These are phyloP conservation scores for Mycena metata DNA, from an alignment of 768 basidiomycete species.

Conservation along the genomic window DNA sequence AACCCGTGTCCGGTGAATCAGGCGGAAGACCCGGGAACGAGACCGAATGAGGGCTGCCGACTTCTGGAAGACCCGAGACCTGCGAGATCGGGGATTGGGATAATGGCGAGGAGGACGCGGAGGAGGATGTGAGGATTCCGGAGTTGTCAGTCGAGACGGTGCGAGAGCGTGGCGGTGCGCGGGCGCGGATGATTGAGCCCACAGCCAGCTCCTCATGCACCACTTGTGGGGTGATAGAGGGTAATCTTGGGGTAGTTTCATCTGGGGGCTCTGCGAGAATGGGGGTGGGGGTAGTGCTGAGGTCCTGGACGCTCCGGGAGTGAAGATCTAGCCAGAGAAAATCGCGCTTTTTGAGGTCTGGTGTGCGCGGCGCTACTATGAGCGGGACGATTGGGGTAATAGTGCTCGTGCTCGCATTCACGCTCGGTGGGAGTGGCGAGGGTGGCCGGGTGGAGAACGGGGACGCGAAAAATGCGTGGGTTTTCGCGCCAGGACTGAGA, in stretches of 20 bases:
- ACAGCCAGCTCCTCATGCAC: conserved; percentile 34
- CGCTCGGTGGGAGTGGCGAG: conserved; percentile 47
- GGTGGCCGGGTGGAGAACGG: conserved; percentile 57
- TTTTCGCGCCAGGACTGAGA: conserved; percentile 52
- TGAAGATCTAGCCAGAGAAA: conserved; percentile 30
- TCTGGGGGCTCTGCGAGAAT: conserved; percentile 21
- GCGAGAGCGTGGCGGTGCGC: conserved; percentile 40
- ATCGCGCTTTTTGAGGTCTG: conserved; percentile 29
- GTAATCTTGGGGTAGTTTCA: conserved; percentile 38
- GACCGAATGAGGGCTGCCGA: conserved; percentile 19
- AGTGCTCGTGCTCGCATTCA: conserved; percentile 38
- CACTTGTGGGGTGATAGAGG: conserved; percentile 30
- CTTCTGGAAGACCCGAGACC: conserved; percentile 32
- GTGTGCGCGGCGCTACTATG: conserved; percentile 34
- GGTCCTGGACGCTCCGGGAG: conserved; percentile 25
- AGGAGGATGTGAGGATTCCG: conserved; percentile 41
- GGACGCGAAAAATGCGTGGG: conserved; percentile 63
- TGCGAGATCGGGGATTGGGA: conserved; percentile 29
- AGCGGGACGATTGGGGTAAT: conserved; percentile 39
- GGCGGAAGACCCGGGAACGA: conserved; percentile 34
- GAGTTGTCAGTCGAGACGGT: conserved; percentile 38
- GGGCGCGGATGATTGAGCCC: conserved; percentile 38
- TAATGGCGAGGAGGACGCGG: conserved; percentile 28
- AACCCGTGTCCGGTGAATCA: conserved; percentile 15
- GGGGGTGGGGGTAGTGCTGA: conserved; percentile 24